phyloP scores from a whole-genome alignment of 1,284 basidiomycete species.

The Sanghuangporus weigelae region DNA sequence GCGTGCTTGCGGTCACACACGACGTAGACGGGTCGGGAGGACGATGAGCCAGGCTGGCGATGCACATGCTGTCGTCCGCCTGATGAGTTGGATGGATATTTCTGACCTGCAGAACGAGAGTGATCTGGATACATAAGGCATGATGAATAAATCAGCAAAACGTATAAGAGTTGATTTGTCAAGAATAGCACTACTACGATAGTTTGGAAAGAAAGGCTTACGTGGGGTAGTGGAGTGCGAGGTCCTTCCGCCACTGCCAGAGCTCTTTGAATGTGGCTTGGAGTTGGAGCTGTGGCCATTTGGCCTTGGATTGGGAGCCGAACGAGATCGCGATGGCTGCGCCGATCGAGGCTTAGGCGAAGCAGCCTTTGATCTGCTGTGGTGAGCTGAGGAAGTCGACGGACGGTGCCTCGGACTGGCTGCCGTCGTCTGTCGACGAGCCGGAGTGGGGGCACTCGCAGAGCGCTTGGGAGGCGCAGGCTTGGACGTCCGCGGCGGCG shows the following conservation, averaged over 20 bases:
- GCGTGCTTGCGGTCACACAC: slow-evolving; percentile 14
- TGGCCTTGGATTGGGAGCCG: background rate
- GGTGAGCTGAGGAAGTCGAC: background rate
- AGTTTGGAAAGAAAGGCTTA: background rate
- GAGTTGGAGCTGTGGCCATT: background rate
- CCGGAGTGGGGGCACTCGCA: background rate
- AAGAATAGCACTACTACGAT: background rate
- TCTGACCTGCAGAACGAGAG: slow-evolving; percentile 1
- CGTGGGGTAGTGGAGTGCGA: background rate
- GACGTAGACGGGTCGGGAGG: slow-evolving; percentile 3
- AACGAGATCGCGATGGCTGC: background rate
- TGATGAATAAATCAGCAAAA: background rate
- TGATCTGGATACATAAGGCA: background rate
- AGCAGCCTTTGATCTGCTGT: background rate
- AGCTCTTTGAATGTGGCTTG: background rate
- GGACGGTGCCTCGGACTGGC: background rate
- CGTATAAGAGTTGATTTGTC: background rate
- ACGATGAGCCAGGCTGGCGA: slow-evolving; percentile 2
- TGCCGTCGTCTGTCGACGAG: background rate
- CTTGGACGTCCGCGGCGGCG: background rate
- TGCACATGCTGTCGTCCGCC: slow-evolving; percentile 3
- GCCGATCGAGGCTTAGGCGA: background rate
- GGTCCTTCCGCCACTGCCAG: background rate
- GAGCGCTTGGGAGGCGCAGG: background rate
- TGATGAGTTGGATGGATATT: background rate